phyloP scores from a whole-genome alignment of 208 protist genomes.

The Sergeia podlipaevii region DNA sequence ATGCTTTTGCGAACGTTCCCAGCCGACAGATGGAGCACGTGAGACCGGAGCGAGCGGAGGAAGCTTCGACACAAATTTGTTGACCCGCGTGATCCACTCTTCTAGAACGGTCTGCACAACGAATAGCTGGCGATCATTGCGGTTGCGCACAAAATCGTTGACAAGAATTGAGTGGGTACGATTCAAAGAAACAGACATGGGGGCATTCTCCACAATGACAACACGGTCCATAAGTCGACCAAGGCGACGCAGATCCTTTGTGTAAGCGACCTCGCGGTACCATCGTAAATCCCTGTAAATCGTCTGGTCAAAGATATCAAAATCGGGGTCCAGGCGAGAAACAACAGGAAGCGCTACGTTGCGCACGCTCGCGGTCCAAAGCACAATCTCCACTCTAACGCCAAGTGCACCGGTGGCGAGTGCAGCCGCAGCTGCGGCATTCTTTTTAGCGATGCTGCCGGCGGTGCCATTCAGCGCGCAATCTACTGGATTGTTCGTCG shows the following conservation, averaged over 20 bases:
- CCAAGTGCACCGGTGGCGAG: constrained; percentile 2
- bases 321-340: constrained; percentile 60
- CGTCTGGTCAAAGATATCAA: constrained; percentile 67
- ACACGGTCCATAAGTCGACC: constrained; percentile 65
- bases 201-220: constrained; percentile 90
- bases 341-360: constrained; percentile 67
- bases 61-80: too few species aligned
- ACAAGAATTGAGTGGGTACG: constrained; percentile 79
- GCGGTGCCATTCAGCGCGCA: constrained; percentile 6
- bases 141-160: constrained; percentile 77
- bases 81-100: constrained; percentile 56
- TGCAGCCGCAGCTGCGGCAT: background rate
- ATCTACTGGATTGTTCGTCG: constrained; percentile 15
- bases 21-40: too few species aligned
- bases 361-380: constrained; percentile 89
- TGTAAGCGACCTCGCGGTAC: constrained; percentile 77
- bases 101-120: constrained; percentile 59
- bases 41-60: too few species aligned
- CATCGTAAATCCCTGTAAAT: constrained; percentile 88
- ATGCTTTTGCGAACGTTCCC: too few species aligned
- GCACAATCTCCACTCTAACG: constrained; percentile 74
- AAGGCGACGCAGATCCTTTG: constrained; percentile 82
- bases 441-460: background rate
- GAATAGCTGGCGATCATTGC: constrained; percentile 63
- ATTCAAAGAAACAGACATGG: constrained; percentile 78